Evolutionary conservation across 768 basidiomycete species (phyloP).

Genomic region (Ramaria sp.): DNA sequence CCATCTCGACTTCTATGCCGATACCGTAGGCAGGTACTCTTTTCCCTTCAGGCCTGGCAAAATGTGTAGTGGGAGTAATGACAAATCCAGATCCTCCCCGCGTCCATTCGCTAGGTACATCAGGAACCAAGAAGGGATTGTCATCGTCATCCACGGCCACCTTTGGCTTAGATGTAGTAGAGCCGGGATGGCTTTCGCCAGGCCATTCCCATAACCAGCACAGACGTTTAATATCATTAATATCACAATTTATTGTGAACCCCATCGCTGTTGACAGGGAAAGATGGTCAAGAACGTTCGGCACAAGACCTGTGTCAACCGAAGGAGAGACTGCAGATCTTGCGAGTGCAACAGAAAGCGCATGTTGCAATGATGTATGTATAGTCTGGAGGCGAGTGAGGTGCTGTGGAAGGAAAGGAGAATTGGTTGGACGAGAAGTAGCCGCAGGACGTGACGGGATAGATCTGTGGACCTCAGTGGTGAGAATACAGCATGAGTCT

Average conservation of each 20-base stretch:
- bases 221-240: slow-evolving; percentile 62
- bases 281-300: slow-evolving; percentile 69
- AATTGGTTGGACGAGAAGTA: slow-evolving; percentile 26
- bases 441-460: slow-evolving; percentile 40
- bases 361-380: slow-evolving; percentile 67
- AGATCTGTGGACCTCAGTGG: slow-evolving; percentile 27
- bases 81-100: slow-evolving; percentile 75
- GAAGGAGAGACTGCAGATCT: slow-evolving; percentile 71
- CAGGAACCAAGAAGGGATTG: slow-evolving; percentile 55
- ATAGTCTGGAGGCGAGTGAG: slow-evolving; percentile 51
- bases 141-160: slow-evolving; percentile 37
- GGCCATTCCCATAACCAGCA: slow-evolving; percentile 94
- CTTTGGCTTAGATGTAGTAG: slow-evolving; percentile 7
- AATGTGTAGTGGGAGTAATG: slow-evolving; percentile 60
- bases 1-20: slow-evolving; percentile 80
- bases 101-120: slow-evolving; percentile 39
- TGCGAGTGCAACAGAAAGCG: slow-evolving; percentile 76
- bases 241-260: slow-evolving; percentile 47
- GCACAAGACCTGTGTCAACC: slow-evolving; percentile 62
- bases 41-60: slow-evolving; percentile 51
- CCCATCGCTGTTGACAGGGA: slow-evolving; percentile 62
- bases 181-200: slow-evolving; percentile 28
- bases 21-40: slow-evolving; percentile 75
- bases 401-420: slow-evolving; percentile 37
- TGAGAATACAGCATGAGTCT: background rate